Conservation (phyloP, 2,329 filamentous ascomycete species). For the Remersonia thermophila region DNA sequence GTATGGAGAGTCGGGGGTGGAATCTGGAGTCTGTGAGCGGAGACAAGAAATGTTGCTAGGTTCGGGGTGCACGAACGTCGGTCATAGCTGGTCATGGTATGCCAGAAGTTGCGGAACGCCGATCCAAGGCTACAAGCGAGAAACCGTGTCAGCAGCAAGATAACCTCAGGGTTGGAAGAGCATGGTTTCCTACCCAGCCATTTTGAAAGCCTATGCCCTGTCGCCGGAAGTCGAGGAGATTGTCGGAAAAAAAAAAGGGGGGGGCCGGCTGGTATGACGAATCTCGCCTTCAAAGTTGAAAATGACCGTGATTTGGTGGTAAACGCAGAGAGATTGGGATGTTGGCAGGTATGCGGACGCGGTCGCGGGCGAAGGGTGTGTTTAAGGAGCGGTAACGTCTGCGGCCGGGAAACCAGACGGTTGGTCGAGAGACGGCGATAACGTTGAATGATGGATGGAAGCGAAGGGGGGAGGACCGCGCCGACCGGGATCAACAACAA, state of each 20-base stretch:
- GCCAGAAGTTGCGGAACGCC: slow-evolving; percentile 87
- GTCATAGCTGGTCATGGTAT: slow-evolving; percentile 68
- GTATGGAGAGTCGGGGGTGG: slow-evolving; percentile 84
- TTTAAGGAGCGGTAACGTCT: not conserved
- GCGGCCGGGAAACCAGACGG: not conserved
- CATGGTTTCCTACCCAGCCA: slow-evolving; percentile 9
- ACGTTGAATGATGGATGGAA: too few species aligned
- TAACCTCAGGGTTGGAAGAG: too few species aligned
- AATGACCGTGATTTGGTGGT: too few species aligned
- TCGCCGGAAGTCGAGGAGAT: too few species aligned
- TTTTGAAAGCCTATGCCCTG: slow-evolving; percentile 2
- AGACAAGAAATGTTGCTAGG: not conserved
- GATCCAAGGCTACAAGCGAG: slow-evolving; percentile 43
- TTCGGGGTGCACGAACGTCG: slow-evolving; percentile 39
- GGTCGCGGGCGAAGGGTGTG: not conserved
- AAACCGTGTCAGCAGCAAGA: slow-evolving; percentile 4
- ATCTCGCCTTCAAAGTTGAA: too few species aligned
- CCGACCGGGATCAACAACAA: not conserved
- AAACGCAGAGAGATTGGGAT: not conserved
- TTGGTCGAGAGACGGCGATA: not conserved
- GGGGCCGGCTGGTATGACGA: too few species aligned
- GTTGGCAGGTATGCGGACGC: slow-evolving; percentile 1
- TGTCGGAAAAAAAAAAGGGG: too few species aligned
- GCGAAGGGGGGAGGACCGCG: not conserved
- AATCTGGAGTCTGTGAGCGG: slow-evolving; percentile 48